Evolutionary conservation across 495 filamentous ascomycete species (phyloP), one percentile per base, ranked within the genome.

Genomic region (Trichoderma reesei): DNA sequence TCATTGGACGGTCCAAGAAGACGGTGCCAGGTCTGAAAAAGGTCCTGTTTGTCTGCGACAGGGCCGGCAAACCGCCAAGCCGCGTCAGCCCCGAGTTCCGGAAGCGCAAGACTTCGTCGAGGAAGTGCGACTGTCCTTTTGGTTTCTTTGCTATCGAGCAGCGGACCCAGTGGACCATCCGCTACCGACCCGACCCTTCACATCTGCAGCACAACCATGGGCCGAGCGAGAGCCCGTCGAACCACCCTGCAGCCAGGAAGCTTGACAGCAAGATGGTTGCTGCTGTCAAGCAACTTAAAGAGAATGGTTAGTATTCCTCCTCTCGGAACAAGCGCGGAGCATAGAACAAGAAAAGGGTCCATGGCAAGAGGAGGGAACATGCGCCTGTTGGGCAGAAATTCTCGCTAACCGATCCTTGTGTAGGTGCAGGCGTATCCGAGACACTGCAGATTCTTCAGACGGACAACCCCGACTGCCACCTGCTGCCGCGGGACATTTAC

Each of bases 71-170:
- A 48, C 79, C 79, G n/a, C 79, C 79, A 18, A 78, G 72, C 39
- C 75, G 79, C 11, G 80, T 84, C 42, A 78, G 73, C 61, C 79
- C 80, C 1, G 81, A 82, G 67, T 72, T 76, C 65, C 75, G 82
- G 59, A 82, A 83, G 70, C 74, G 82, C 20, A 83, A 82, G 68
- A 84, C 82, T 2, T 82, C 80, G 18, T 83, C 80, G 37, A 74
- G 82, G 37, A 84, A 84, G 66, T 83, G 80, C 64, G 82, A 83
- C 59, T 84, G 82, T 66, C 79, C 79, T 51, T 84, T 84, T 65
- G 81, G 82, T 10, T 83, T 84, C 64, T 84, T 83, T 61, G 82
- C 81, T 36, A 78, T 84, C 20, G 82, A 84, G 68, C 80, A 82
- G 66, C 72, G 81, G 64, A 81, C 80, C 8, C 79, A 83, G 61